phyloP scores from a whole-genome alignment of 1,284 basidiomycete species.

The Rhodotorula sp. region DNA sequence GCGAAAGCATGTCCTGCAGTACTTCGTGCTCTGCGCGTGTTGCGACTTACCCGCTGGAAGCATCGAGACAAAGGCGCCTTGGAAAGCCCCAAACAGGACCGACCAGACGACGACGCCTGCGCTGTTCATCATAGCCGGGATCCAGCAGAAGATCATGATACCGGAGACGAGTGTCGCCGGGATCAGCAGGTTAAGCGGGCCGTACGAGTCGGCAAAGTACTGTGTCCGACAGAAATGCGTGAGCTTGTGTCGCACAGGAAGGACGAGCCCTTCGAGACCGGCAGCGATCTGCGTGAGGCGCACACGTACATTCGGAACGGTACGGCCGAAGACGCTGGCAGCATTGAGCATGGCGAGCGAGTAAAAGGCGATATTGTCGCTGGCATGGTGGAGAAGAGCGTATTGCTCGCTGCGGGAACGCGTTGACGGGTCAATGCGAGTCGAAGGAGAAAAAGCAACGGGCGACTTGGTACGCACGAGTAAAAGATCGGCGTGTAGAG shows the following conservation, averaged over 20 bases:
- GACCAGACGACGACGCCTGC: conserved; percentile 45
- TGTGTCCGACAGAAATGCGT: neutral
- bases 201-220: conserved; percentile 43
- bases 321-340: conserved; percentile 40
- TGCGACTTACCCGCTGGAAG: conserved; percentile 25
- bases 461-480: neutral
- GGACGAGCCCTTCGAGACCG: no score
- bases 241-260: neutral
- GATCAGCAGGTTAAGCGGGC: conserved; percentile 38
- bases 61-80: conserved; percentile 28
- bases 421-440: conserved; percentile 16
- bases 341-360: conserved; percentile 43
- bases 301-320: conserved; percentile 41
- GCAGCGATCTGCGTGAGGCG: neutral
- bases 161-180: conserved; percentile 21
- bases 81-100: conserved; percentile 47
- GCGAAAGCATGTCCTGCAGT: no score
- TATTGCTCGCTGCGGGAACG: conserved; percentile 26
- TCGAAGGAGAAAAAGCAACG: neutral
- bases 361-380: conserved; percentile 42
- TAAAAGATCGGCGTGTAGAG: conserved; percentile 40
- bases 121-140: conserved; percentile 30
- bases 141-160: conserved; percentile 38
- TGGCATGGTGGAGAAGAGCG: conserved; percentile 42
- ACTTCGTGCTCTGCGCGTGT: neutral